Conservation (phyloP, 768 basidiomycete genomes). For the Fomitopsis serialis region DNA sequence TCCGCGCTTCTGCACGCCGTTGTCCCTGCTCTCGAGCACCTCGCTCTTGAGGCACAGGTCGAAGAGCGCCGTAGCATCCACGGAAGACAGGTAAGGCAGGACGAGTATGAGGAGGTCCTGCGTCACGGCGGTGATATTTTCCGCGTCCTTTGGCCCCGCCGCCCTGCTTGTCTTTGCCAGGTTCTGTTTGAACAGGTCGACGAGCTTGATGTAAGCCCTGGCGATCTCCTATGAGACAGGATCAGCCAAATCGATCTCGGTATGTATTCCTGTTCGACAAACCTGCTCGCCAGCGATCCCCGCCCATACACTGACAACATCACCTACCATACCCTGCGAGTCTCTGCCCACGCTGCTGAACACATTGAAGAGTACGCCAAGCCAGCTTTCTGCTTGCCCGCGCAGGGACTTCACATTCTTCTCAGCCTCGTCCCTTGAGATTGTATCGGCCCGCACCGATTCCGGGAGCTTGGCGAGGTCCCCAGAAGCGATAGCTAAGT, state of each 20-base stretch:
- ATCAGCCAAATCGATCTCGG: neutral
- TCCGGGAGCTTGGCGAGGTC: conserved; percentile 24
- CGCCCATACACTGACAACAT: conserved; percentile 85
- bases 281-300: conserved; percentile 73
- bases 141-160: conserved; percentile 29
- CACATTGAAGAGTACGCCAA: conserved; percentile 95
- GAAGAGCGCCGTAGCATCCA: conserved; percentile 62
- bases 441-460: conserved; percentile 22
- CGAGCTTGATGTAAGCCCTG: conserved; percentile 78
- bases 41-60: conserved; percentile 59
- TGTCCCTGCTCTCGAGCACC: conserved; percentile 73
- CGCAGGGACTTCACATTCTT: conserved; percentile 69
- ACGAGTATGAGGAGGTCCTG: conserved; percentile 86
- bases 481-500: conserved; percentile 45
- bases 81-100: conserved; percentile 62
- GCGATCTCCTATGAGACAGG: conserved; percentile 51
- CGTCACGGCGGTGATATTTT: conserved; percentile 54
- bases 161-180: conserved; percentile 35
- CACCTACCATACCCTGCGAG: conserved; percentile 69
- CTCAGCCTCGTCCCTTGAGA: conserved; percentile 55
- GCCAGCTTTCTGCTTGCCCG: conserved; percentile 84
- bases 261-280: conserved; percentile 7
- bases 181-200: conserved; percentile 64
- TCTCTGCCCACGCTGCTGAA: conserved; percentile 83
- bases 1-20: conserved; percentile 90